Evolutionary conservation across 2,329 filamentous ascomycete genomes (phyloP), one percentile per base, ranked within the genome.

Genomic region (Reticulascus tulasneorum): DNA sequence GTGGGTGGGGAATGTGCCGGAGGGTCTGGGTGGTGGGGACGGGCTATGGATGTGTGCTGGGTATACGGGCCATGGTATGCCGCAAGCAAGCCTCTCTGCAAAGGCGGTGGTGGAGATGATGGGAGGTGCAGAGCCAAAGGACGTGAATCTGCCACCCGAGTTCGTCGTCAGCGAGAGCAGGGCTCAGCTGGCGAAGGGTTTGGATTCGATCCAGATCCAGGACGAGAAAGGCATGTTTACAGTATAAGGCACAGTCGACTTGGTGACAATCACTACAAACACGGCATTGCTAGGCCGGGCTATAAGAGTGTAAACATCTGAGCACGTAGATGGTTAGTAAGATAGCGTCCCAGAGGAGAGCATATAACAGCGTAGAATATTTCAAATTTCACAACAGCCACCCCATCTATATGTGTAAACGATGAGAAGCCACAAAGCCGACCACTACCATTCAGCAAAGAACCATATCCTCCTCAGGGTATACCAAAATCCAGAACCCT

Each of bases 41-140:
- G 79, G 80, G 0, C 46, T 86, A 35, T 87, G 70, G 64, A 45
- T 87, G 10, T 73, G 72, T 42, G 82, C 71, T 4, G 84, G 80
- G 4, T 87, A 83, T 50, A 83, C 81, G 6, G 82, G 80, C 0
- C 85, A 90, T 56, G 86, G 86, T 0, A 88, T 89, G 84, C 83
- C 84, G 15, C 79, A 82, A 48, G 78, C 82, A 12, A 79, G 80
- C 44, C 62, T 86, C 25, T 79, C 75, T 47, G 85, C 74, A 3
- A 75, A 79, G 40, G 77, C 77, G 2, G 74, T 77, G 10, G 82
- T 77, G 9, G 62, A 73, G 29, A 73, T 83, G 66, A 75, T 86
- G 35, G 48, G 71, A 37, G 64, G 64, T 2, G 55, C 55, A 16
- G 50, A 50, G 10, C 56, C 53, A 0, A 59, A 58, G n/a, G 55